Evolutionary conservation across 2,329 filamentous ascomycete genomes (phyloP).

Genomic region (Coniochaeta hoffmannii): DNA sequence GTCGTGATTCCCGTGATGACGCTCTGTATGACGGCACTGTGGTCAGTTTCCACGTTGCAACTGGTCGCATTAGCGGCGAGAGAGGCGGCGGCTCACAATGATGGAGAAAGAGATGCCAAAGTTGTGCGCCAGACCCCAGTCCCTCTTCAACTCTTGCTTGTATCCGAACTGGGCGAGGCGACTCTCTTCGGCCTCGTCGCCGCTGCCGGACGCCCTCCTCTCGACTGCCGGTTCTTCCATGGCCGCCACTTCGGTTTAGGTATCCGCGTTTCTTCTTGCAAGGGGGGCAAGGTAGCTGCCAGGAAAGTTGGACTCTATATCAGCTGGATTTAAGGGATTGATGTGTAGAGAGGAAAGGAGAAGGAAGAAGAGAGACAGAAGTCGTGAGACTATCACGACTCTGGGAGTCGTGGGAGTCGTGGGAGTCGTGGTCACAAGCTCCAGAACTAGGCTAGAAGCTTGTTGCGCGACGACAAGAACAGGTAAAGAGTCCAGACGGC

Average conservation of each 20-base stretch:
- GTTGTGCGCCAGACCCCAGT: slow-evolving; percentile 52
- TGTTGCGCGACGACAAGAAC: neutral
- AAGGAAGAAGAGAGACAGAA: neutral
- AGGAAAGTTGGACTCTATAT: neutral
- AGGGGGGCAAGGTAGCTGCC: neutral
- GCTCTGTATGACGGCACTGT: slow-evolving; percentile 26
- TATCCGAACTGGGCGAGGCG: slow-evolving; percentile 50
- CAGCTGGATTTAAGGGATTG: neutral
- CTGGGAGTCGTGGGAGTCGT: too few species aligned
- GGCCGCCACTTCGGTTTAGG: neutral
- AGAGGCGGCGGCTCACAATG: slow-evolving; percentile 35
- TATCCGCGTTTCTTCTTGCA: neutral
- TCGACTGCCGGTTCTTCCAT: slow-evolving; percentile 17
- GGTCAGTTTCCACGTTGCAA: neutral
- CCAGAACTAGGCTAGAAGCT: neutral
- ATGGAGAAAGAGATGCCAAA: slow-evolving; percentile 57
- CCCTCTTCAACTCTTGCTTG: slow-evolving; percentile 49
- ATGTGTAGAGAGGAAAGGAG: neutral
- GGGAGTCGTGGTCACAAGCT: neutral
- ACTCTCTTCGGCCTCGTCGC: slow-evolving; percentile 35
- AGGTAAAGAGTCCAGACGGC: neutral
- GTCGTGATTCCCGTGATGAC: slow-evolving; percentile 55
- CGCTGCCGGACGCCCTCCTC: slow-evolving; percentile 15
- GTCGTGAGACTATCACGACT: neutral
- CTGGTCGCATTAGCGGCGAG: neutral